phyloP scores from a whole-genome alignment of 495 filamentous ascomycete genomes.

The Hyaloscypha bicolor region DNA sequence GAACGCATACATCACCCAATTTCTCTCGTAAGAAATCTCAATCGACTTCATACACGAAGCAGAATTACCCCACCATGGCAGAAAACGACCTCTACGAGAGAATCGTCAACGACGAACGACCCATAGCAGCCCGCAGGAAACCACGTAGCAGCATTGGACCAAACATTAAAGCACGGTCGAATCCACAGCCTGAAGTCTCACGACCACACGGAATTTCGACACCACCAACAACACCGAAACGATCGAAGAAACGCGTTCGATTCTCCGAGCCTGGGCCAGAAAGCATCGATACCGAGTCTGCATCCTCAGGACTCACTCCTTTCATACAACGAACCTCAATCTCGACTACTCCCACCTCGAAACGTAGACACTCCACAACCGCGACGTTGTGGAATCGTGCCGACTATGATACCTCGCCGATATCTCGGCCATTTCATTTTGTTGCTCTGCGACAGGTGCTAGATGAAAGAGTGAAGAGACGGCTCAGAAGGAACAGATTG shows the following conservation, averaged over 20 bases:
- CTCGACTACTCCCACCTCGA: constrained; percentile 45
- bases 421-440: constrained; percentile 55
- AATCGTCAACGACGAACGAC: constrained; percentile 23
- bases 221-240: constrained; percentile 34
- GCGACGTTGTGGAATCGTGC: constrained; percentile 21
- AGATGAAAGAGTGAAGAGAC: constrained; percentile 69
- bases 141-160: constrained; percentile 21
- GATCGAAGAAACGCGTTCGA: constrained; percentile 63
- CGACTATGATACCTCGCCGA: constrained; percentile 29
- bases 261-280: constrained; percentile 71
- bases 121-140: constrained; percentile 26
- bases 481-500: constrained; percentile 69
- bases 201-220: constrained; percentile 28
- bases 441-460: constrained; percentile 69
- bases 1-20: neutral
- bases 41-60: neutral
- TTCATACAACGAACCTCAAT: constrained; percentile 62
- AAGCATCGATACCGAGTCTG: constrained; percentile 32
- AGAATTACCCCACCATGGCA: constrained; percentile 19
- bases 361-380: constrained; percentile 47
- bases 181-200: constrained; percentile 7
- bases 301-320: constrained; percentile 70
- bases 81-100: constrained; percentile 7
- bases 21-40: neutral
- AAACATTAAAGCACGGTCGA: constrained; percentile 12